Evolutionary conservation across 805 yeast genomes (phyloP), one percentile per base, ranked within the genome.

Genomic region (Saturnispora sekii): DNA sequence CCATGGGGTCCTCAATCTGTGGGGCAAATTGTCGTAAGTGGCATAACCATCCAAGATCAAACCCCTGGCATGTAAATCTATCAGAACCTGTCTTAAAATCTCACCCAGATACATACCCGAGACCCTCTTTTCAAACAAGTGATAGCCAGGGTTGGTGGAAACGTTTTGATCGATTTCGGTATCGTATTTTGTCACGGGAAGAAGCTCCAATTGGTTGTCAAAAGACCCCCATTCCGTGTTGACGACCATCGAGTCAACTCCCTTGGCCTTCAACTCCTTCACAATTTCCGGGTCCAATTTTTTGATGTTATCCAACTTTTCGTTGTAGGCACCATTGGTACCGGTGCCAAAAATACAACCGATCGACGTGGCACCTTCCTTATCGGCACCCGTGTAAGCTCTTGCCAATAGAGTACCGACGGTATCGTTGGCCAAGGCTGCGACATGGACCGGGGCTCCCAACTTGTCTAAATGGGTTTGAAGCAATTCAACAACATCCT

Each of bases 181-280:
- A 66, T 90, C 98, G 61, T 79, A 89, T 48, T 77, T 74, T 4
- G 95, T 84, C 40, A 69, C 73, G 48, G 97, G 97, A 51, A 90
- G 69, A 35, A 79, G 69, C 52, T 76, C 70, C 49, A 88, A 70
- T 17, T 77, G 80, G 59, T 90, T 90, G 65, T 90, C 97, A 57
- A 89, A 90, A 36, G 96, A 87, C 51, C 97, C 97, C 96, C 97
- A 93, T 66, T 93, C 98, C 38, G 96, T 89, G 67, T 89, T 89
- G 55, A 89, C 74, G 51, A 87, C 84, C 96, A 89, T 89, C 51
- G 80, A 78, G 2, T 71, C 68, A 43, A 73, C 70, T 32, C 77
- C 80, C 41, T 65, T 59, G 1, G 61, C 54, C 44, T 59, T 64
- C 54, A 73, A 63, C 16, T 59, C 60, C 21, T 57, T 63, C 38